Percentiles rank a stretch among this genome's conserved stretches.
Conservation (phyloP, 1,284 basidiomycete genomes). For the Schizopora paradoxa region DNA sequence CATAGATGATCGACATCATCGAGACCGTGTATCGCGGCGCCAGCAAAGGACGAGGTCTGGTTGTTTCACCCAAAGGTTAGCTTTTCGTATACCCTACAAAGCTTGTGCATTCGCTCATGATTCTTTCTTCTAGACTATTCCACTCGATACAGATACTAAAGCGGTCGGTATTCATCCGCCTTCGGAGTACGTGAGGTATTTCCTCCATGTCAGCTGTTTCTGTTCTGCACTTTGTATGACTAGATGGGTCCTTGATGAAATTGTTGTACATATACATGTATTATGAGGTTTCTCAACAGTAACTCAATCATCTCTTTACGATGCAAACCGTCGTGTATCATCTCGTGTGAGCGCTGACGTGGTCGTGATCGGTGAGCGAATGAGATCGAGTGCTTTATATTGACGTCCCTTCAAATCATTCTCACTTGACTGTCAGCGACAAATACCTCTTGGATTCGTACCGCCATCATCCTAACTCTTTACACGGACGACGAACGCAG, state of each 20-base stretch:
- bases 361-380: too few relatives aligned
- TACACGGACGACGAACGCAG: conserved; percentile 12
- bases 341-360: too few relatives aligned
- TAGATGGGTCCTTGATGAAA: too few relatives aligned
- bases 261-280: too few relatives aligned
- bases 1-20: conserved; percentile 92
- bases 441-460: conserved; percentile 2
- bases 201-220: too few relatives aligned
- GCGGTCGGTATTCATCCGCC: too few relatives aligned
- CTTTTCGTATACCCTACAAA: conserved; percentile 7
- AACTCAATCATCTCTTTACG: too few relatives aligned
- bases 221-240: too few relatives aligned
- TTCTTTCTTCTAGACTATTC: conserved; percentile 59
- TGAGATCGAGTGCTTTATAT: too few relatives aligned
- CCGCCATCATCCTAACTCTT: conserved; percentile 2
- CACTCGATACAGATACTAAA: conserved; percentile 76
- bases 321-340: too few relatives aligned
- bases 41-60: conserved; percentile 95
- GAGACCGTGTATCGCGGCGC: conserved; percentile 98
- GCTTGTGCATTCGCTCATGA: conserved; percentile 9
- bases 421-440: not conserved
- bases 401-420: too few relatives aligned
- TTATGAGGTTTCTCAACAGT: too few relatives aligned
- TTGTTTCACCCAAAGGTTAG: conserved; percentile 92
- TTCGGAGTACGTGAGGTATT: not conserved